Evolutionary conservation across 257 asterid genomes (phyloP).

Genomic region (Nicotiana benthamiana): DNA sequence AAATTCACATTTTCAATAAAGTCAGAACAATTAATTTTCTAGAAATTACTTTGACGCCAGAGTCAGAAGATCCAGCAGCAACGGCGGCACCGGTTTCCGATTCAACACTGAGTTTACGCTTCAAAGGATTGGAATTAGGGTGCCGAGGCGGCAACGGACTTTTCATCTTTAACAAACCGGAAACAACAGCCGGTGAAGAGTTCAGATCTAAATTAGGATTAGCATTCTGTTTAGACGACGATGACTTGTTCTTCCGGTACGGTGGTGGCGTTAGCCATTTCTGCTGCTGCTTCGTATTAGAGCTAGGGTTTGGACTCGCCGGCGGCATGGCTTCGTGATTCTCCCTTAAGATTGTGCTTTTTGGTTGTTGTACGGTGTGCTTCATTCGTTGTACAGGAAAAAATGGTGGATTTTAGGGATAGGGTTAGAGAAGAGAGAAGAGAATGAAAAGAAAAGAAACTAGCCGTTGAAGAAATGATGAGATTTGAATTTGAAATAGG

Average conservation of each 20-base stretch:
- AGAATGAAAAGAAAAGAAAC: not conserved
- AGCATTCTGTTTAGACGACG: constrained; percentile 61
- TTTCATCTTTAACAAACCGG: constrained; percentile 32
- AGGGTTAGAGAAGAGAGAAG: not conserved
- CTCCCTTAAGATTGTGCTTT: constrained; percentile 48
- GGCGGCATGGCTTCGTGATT: constrained; percentile 25
- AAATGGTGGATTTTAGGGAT: not conserved
- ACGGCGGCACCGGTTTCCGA: constrained; percentile 28
- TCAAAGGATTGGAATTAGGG: constrained; percentile 34
- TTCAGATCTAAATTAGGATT: constrained; percentile 35
- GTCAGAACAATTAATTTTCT: not conserved
- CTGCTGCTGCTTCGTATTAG: constrained; percentile 1
- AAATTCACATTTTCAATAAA: not conserved
- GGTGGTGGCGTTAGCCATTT: constrained; percentile 34
- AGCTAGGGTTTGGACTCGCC: constrained; percentile 50
- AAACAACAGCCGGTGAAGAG: constrained; percentile 23
- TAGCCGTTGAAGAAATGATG: not conserved
- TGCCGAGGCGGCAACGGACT: constrained; percentile 93
- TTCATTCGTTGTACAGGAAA: constrained; percentile 26
- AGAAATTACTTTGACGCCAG: constrained; percentile 65
- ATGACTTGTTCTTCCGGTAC: constrained; percentile 44
- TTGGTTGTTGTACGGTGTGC: constrained; percentile 47
- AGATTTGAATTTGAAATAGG: constrained; percentile 4
- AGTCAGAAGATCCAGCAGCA: constrained; percentile 36
- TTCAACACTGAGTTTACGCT: constrained; percentile 76